Percentiles rank a stretch among this genome's conserved stretches.
These are phyloP conservation scores for Francoa sonchifolia DNA, from an alignment of 441 rosid species.

Conservation along the genomic window DNA sequence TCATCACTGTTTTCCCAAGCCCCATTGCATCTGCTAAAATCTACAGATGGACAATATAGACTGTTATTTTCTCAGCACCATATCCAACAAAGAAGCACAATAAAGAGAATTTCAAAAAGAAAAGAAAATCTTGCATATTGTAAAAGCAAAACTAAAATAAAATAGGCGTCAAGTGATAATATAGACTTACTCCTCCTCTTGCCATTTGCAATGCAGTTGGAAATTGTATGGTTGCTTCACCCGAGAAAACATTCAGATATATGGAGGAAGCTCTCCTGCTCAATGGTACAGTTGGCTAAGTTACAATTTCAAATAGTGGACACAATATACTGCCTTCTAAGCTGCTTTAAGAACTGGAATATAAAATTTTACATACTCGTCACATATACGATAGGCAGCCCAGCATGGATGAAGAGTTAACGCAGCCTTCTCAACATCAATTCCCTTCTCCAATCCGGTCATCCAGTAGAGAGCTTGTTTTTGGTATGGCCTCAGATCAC, in stretches of 20 bases:
- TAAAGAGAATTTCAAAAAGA: no score
- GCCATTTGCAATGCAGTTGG: constrained; percentile 58
- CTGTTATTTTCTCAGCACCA: neutral
- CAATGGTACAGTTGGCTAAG: neutral
- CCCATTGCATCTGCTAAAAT: constrained; percentile 79
- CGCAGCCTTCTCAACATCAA: constrained; percentile 41
- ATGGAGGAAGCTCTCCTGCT: constrained; percentile 53
- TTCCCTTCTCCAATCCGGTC: constrained; percentile 50
- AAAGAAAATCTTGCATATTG: neutral
- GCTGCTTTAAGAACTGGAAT: neutral
- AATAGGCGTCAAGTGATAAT: neutral
- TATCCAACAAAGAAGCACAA: neutral
- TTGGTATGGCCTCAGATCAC: constrained; percentile 46
- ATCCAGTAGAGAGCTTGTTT: constrained; percentile 66
- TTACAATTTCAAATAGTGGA: neutral
- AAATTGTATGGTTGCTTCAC: constrained; percentile 60
- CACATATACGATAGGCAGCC: constrained; percentile 56
- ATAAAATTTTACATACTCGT: constrained; percentile 23
- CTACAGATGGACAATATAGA: constrained; percentile 21
- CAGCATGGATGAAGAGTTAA: constrained; percentile 59
- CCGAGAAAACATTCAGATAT: constrained; percentile 47
- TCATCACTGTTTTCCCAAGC: constrained; percentile 75
- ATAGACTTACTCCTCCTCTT: constrained; percentile 54
- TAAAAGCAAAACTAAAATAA: neutral
- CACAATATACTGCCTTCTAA: neutral